Base-by-base conservation (phyloP, 495 filamentous ascomycete genomes). In the Trypethelium eluteriae region DNA sequence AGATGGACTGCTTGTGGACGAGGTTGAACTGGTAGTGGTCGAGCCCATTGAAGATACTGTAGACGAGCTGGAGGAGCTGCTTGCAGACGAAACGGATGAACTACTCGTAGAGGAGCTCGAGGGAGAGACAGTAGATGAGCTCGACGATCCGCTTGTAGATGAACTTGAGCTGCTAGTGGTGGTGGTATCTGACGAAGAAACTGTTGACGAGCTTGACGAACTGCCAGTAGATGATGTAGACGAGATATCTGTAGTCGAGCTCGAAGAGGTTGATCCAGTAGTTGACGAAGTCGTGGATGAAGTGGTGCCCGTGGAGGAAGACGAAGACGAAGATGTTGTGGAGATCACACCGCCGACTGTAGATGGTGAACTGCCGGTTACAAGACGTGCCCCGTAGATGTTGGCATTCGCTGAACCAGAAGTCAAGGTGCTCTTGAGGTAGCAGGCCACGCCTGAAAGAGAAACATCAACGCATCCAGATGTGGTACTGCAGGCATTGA, bases 381-480 rank as follows among this genome's bases (percentile, higher is more conserved):
- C 39, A 34, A 65, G 32, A 18, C 44, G 61, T 2, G 70, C 70
- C 11, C 70, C 70, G 16, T 46, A 67, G 35, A 71, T 59, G 36
- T 64, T 53, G 14, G 41, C 36, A 41, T 35, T 65, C 7, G 50
- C 11, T 39, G 65, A 50, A 11, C 34, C 39, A 2, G 61, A 39
- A 34, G 64, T 68, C 6, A 70, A 7, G 1, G 56, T 50, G 34
- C 44, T 47, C 65, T 72, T 72, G 46, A 69, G 46, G 64, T 72
- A 70, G 46, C 67, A 72, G 2, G 68, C 68, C 7, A 39, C 35
- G 5, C 67, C 67, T 4, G 47, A 62, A 3, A 71, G 64, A 18
- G 64, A 66, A 35, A 70, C 68, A 49, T 72, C 68, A 16, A 68
- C 64, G 49, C 70, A 72, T 34, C 67, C 70, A 14, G 56, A 5